A percentile compares a stretch with the other conserved stretches of the same genome.
phyloP scores from a whole-genome alignment of 495 filamentous ascomycete species.

The Thermothielavioides terrestris region DNA sequence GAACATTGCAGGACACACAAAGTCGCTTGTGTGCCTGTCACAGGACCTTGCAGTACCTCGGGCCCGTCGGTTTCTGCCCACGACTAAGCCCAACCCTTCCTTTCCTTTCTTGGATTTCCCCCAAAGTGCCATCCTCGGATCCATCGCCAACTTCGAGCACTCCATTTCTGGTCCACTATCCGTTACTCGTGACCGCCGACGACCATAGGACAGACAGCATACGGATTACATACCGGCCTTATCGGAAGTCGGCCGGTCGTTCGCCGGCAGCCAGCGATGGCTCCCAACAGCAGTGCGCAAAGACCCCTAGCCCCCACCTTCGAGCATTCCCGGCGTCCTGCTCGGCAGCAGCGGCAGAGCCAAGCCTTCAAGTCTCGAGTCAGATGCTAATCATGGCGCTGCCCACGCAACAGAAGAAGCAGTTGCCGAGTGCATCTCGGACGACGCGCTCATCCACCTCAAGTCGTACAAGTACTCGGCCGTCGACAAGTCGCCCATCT shows the following conservation, averaged over 20 bases:
- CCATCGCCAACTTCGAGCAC: no score
- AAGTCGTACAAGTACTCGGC: conserved; percentile 94
- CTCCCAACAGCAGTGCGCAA: conserved; percentile 34
- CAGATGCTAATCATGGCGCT: not conserved
- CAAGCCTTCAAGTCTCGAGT: not conserved
- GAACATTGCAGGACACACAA: conserved; percentile 2
- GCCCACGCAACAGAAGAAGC: conserved; percentile 33
- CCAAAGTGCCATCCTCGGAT: no score
- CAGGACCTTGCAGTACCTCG: no score
- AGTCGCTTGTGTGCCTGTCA: no score
- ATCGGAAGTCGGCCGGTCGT: not conserved
- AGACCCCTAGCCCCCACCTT: conserved; percentile 6
- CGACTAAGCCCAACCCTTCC: no score
- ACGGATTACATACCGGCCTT: no score
- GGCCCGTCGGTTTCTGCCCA: no score
- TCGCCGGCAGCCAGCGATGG: conserved; percentile 25
- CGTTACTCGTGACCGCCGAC: not conserved
- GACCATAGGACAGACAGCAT: not conserved
- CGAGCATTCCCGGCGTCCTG: conserved; percentile 2
- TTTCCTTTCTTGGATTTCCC: no score
- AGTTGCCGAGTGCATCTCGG: conserved; percentile 48
- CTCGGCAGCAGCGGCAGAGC: not conserved
- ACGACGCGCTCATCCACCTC: conserved; percentile 64
- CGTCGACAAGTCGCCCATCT: conserved; percentile 94
- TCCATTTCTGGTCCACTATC: no score